Evolutionary conservation across 768 basidiomycete genomes (phyloP).

Genomic region (Cystoderma amianthinum): DNA sequence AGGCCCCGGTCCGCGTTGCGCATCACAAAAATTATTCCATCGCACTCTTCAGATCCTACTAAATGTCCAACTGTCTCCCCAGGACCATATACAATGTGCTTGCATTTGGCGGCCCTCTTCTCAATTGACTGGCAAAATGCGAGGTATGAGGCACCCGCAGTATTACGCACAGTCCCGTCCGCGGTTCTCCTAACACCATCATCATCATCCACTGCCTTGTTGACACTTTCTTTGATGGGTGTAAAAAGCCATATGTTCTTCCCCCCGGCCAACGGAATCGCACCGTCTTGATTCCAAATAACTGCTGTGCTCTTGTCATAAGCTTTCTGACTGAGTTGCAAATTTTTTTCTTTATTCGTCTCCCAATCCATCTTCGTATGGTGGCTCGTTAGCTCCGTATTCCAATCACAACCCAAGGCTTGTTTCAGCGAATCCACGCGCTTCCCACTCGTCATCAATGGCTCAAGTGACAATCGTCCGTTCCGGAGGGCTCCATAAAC

Average conservation of each 20-base stretch:
- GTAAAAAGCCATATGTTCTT: conserved; percentile 41
- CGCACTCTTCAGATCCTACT: conserved; percentile 9
- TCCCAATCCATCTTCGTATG: conserved; percentile 23
- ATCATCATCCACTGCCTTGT: conserved; percentile 54
- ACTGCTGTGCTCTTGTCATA: conserved; percentile 43
- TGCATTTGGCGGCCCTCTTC: conserved; percentile 18
- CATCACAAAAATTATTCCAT: conserved; percentile 44
- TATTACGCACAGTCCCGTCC: conserved; percentile 43
- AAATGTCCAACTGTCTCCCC: conserved; percentile 5
- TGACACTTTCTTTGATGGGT: conserved; percentile 49
- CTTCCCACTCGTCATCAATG: conserved; percentile 31
- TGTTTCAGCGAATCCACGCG: conserved; percentile 47
- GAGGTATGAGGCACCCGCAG: conserved; percentile 48
- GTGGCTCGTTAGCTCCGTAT: conserved; percentile 22
- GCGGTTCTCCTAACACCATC: conserved; percentile 34
- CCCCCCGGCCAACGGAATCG: conserved; percentile 25
- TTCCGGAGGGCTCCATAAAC: conserved; percentile 42
- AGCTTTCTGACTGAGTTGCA: conserved; percentile 32
- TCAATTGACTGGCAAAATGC: conserved; percentile 36
- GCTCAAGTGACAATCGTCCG: conserved; percentile 31
- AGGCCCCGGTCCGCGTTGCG: conserved; percentile 44
- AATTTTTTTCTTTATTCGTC: conserved; percentile 29
- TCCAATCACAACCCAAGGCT: conserved; percentile 41
- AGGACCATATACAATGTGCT: conserved; percentile 40
- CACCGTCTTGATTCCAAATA: conserved; percentile 28